Conservation (phyloP, 202 grass and related monocot genomes). For the Hordeum pubiflorum region DNA sequence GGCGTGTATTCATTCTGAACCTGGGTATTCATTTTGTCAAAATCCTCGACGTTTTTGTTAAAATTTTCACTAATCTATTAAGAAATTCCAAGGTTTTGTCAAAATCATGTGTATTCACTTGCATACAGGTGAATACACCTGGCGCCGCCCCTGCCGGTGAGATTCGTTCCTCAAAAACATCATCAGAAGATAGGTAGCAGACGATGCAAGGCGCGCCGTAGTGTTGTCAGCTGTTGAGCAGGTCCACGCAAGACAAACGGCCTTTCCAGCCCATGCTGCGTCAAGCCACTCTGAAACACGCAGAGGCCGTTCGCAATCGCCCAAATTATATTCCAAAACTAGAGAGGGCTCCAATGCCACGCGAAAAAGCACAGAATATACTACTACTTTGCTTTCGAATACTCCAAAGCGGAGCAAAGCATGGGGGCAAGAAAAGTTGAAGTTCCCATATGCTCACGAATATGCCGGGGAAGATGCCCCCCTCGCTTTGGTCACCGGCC, state of each 20-base stretch:
- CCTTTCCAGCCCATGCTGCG: slow-evolving; percentile 39
- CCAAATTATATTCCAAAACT: neutral
- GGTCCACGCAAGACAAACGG: neutral
- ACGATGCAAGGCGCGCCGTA: no score
- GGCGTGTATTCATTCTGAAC: no score
- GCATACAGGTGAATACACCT: no score
- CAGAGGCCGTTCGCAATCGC: neutral
- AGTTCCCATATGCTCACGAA: slow-evolving; percentile 39
- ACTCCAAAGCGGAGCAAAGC: slow-evolving; percentile 37
- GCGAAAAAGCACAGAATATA: slow-evolving; percentile 30
- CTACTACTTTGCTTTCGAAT: no score
- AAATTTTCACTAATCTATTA: no score
- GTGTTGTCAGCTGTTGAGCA: neutral
- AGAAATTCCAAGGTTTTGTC: no score
- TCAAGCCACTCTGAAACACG: slow-evolving; percentile 26
- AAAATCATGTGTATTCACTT: no score
- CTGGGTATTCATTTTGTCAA: no score
- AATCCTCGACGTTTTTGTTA: no score
- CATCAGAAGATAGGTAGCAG: no score
- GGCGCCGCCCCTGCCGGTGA: neutral
- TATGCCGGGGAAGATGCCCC: slow-evolving; percentile 52
- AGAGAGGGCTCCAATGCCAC: neutral
- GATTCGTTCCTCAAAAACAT: neutral
- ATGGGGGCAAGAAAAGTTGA: slow-evolving; percentile 9
- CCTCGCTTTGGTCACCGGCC: slow-evolving; percentile 25